Evolutionary conservation across 768 basidiomycete species (phyloP), one percentile per base, ranked within the genome.

Genomic region (Tubosaeta brunneosetosa): DNA sequence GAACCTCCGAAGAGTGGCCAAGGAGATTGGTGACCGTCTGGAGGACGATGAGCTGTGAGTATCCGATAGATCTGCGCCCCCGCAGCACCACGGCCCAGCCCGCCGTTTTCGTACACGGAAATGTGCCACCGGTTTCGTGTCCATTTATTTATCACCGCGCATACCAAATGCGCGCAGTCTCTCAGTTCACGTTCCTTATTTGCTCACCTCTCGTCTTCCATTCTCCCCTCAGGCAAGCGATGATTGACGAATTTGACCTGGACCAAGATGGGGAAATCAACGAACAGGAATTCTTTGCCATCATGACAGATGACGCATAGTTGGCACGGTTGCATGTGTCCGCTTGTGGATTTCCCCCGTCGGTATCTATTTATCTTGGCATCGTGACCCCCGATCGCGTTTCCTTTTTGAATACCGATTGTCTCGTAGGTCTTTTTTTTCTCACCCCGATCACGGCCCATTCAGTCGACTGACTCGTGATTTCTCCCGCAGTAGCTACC

Each of bases 161-260:
- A 48, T 60, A 55, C 58, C 49, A 36, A 56, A 55, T 54, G 52
- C 57, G 37, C 52, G 55, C 29, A 44, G 51, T 38, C 34, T 46
- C 56, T 61, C 63, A 57, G 33, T 59, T 59, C 57, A 67, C 67
- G 40, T 60, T 61, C 61, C 55, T 29, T 58, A 62, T 70, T 65
- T 70, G 58, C 60, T 69, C 57, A 69, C 53, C 64, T 60, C 62
- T 58, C 34, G 34, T 64, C 61, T 65, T 64, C 59, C 59, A 53
- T 61, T 59, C 33, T 51, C 60, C 53, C 53, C 61, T 36, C 61
- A 97, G 95, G 60, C 94, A 97, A 84, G 97, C 97, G 22, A 99
- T 99, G 97, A 99, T 99, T 65, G 97, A 99, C 63, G 97, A 99
- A 72, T 99, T 99, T 66, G 97, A 99, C 71, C 83, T 99, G 25